Percentiles rank a stretch among this genome's conserved stretches.
phyloP scores from a whole-genome alignment of 345 rosid species.

The Anacardium occidentale region DNA sequence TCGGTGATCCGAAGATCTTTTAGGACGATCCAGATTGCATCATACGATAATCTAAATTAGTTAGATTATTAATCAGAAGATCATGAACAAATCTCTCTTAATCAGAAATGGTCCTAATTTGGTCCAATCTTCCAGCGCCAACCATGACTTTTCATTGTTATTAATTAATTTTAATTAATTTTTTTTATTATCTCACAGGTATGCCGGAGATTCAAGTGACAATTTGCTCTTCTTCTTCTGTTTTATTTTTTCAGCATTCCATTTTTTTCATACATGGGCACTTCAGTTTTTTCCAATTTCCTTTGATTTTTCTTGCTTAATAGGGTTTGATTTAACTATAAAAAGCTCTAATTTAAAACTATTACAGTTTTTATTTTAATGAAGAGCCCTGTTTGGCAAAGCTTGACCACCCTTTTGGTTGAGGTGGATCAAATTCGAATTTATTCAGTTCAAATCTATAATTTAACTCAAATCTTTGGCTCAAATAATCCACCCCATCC shows the following conservation, averaged over 20 bases:
- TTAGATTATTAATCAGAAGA: constrained; percentile 16
- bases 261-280: neutral
- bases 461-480: too few relatives aligned
- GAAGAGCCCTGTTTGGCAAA: too few relatives aligned
- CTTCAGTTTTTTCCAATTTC: neutral
- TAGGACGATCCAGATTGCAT: constrained; percentile 34
- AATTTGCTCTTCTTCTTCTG: neutral
- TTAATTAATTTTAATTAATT: neutral
- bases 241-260: neutral
- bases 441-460: too few relatives aligned
- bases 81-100: constrained; percentile 30
- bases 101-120: constrained; percentile 16
- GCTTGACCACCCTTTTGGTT: too few relatives aligned
- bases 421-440: too few relatives aligned
- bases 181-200: neutral
- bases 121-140: constrained; percentile 29
- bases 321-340: too few relatives aligned
- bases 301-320: neutral
- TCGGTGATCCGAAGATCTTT: constrained; percentile 42
- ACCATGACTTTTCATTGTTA: neutral
- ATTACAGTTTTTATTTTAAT: too few relatives aligned
- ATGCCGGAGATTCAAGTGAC: constrained; percentile 24
- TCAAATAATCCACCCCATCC: too few relatives aligned
- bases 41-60: neutral
- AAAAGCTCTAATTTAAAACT: neutral